These are phyloP conservation scores for Vanilla planifolia DNA, from an alignment of 106 monocot genomes.

Conservation along the genomic window DNA sequence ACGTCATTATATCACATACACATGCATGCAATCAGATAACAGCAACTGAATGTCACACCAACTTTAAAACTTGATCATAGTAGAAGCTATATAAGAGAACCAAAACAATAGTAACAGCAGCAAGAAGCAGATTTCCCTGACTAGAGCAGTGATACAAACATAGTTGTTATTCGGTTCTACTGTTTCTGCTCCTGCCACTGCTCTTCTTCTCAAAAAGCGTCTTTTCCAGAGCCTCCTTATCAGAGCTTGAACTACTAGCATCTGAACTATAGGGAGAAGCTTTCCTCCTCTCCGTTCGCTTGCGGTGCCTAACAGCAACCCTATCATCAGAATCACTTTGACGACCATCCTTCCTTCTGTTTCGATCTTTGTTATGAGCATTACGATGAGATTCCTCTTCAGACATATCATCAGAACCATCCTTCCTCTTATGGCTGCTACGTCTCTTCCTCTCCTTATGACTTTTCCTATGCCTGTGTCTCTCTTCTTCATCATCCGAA, in stretches of 20 bases:
- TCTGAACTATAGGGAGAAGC: neutral
- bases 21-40: no score
- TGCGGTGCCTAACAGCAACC: no score
- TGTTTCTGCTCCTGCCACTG: no score
- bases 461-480: constrained; percentile 31
- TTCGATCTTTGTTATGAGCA: neutral
- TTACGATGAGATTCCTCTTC: constrained; percentile 17
- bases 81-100: no score
- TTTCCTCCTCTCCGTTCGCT: constrained; percentile 5
- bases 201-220: neutral
- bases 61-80: no score
- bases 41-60: no score
- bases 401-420: constrained; percentile 13
- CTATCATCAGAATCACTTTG: no score
- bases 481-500: constrained; percentile 28
- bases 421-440: constrained; percentile 37
- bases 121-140: no score
- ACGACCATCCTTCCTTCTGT: neutral
- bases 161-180: no score
- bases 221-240: neutral
- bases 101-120: no score
- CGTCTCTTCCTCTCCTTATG: constrained; percentile 49
- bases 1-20: no score
- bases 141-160: no score
- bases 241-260: constrained; percentile 2